Evolutionary conservation across 306 rosid genomes (phyloP).

Genomic region (Fragaria vesca): DNA sequence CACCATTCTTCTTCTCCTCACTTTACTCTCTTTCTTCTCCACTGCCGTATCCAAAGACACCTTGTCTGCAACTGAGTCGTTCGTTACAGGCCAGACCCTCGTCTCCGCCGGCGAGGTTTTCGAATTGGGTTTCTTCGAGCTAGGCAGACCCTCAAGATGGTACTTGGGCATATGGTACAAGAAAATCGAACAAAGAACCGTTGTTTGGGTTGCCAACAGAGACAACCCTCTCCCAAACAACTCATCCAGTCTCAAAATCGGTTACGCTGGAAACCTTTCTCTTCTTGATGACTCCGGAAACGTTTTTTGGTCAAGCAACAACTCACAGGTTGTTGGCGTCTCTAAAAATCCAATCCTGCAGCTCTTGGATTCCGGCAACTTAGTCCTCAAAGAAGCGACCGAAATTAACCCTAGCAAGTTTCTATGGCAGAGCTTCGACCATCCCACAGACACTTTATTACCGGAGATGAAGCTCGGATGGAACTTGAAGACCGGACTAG

Average conservation of each 20-base stretch:
- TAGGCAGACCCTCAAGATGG: constrained; percentile 24
- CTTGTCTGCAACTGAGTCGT: constrained; percentile 43
- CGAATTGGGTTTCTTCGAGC: constrained; percentile 52
- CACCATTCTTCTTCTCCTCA: constrained; percentile 24
- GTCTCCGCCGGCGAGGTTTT: constrained; percentile 37
- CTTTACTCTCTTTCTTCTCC: constrained; percentile 19
- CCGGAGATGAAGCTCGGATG: constrained; percentile 75
- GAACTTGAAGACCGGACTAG: constrained; percentile 37
- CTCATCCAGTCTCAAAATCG: constrained; percentile 40
- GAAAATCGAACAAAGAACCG: constrained; percentile 18
- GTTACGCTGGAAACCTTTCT: constrained; percentile 36
- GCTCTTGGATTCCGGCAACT: constrained; percentile 59
- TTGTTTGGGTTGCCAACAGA: constrained; percentile 83
- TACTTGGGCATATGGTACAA: constrained; percentile 73
- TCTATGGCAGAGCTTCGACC: constrained; percentile 78
- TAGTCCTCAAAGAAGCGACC: constrained; percentile 44
- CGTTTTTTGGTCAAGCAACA: constrained; percentile 47
- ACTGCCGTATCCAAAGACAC: constrained; percentile 34
- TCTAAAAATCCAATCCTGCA: constrained; percentile 36
- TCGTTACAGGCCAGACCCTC: constrained; percentile 45
- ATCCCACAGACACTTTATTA: constrained; percentile 60
- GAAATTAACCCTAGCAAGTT: constrained; percentile 18
- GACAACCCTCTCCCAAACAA: constrained; percentile 51
- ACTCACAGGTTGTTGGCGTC: constrained; percentile 19
- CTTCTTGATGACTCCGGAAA: constrained; percentile 31